Percentiles rank a stretch among this genome's conserved stretches.
These are phyloP conservation scores for Penicillium subrubescens DNA, from an alignment of 495 filamentous ascomycete genomes.

Conservation along the genomic window DNA sequence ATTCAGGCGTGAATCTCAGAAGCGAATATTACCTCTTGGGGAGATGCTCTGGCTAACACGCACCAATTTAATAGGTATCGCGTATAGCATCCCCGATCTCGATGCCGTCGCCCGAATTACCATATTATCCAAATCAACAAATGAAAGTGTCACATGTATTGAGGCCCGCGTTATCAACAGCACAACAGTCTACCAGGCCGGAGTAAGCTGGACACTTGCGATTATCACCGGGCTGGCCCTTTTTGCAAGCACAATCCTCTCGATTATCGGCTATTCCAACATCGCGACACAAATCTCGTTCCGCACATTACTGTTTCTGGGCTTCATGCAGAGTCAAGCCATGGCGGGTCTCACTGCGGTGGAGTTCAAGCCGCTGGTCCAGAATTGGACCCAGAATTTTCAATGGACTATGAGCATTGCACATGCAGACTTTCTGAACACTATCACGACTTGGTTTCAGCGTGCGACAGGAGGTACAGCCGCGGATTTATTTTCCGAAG, in stretches of 20 bases:
- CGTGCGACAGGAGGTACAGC: background rate
- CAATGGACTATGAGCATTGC: background rate
- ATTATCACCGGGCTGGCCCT: background rate
- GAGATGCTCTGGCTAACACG: background rate
- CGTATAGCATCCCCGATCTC: background rate
- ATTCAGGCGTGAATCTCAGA: background rate
- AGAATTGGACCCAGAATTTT: background rate
- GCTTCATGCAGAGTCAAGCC: background rate
- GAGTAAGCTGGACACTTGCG: background rate
- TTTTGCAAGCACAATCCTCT: background rate
- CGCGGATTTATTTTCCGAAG: background rate
- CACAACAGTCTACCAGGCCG: background rate
- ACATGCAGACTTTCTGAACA: background rate
- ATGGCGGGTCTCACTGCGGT: background rate
- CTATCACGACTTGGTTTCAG: background rate
- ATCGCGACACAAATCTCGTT: background rate
- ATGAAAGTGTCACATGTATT: background rate
- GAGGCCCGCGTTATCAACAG: background rate
- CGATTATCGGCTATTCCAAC: background rate
- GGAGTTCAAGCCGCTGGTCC: background rate
- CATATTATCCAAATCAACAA: background rate
- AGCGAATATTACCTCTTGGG: background rate
- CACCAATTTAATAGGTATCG: background rate
- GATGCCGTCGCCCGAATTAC: background rate
- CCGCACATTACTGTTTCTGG: background rate